Conservation (phyloP, 2,329 filamentous ascomycete species). For the Xylariaceae sp. region DNA sequence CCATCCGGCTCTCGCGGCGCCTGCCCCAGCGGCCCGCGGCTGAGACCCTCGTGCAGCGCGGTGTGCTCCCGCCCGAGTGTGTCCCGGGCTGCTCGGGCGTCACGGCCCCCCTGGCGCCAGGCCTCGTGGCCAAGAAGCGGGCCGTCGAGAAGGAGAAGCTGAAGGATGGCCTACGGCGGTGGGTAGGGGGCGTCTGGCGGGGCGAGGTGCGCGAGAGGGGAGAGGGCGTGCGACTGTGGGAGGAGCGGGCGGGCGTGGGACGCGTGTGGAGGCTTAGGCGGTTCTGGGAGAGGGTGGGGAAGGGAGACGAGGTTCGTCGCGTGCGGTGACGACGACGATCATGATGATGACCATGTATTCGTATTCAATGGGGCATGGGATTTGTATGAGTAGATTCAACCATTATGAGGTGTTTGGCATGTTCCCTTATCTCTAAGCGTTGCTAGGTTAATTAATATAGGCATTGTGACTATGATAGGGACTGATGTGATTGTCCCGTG, state of each 20-base stretch:
- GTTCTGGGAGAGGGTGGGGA: constrained; percentile 62
- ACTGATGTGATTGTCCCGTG: too few species aligned
- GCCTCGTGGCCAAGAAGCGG: constrained; percentile 57
- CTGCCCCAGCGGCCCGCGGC: constrained; percentile 57
- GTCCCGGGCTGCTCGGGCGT: constrained; percentile 32
- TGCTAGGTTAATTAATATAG: too few species aligned
- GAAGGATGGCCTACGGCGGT: constrained; percentile 61
- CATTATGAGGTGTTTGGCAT: too few species aligned
- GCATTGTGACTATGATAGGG: too few species aligned
- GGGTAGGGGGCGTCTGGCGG: constrained; percentile 58
- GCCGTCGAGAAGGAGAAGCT: constrained; percentile 63
- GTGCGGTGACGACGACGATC: not conserved
- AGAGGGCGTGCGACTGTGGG: constrained; percentile 41
- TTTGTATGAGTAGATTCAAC: too few species aligned
- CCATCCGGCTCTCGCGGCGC: constrained; percentile 60
- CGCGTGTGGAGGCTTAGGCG: constrained; percentile 57
- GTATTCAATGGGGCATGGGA: too few species aligned
- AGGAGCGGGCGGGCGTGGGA: constrained; percentile 49
- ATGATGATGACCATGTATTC: not conserved
- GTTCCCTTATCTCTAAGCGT: too few species aligned
- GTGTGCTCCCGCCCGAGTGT: constrained; percentile 61
- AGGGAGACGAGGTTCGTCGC: constrained; percentile 22
- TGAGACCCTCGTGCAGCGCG: constrained; percentile 56
- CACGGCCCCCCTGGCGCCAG: constrained; percentile 47
- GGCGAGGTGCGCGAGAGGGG: constrained; percentile 47